Conservation (phyloP, 2,329 filamentous ascomycete species). For the Talaromyces sp. region DNA sequence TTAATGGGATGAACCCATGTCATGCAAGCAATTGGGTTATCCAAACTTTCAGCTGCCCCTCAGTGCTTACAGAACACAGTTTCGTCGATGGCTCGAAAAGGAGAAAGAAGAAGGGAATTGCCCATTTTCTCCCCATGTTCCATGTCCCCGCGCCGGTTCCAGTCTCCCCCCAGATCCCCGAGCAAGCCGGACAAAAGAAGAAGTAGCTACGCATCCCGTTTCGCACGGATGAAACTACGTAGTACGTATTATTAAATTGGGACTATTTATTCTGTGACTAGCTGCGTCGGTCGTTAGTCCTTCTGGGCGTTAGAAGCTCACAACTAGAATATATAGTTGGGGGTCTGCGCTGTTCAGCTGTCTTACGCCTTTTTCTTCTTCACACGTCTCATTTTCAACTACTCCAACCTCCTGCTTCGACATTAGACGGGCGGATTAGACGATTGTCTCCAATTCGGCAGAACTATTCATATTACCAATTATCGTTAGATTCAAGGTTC, state of each 20-base stretch:
- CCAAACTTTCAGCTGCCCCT: not conserved
- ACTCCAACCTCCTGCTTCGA: not conserved
- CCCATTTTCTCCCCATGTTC: not conserved
- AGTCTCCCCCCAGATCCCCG: not conserved
- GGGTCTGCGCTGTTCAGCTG: slow-evolving; percentile 3
- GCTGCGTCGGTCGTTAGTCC: not conserved
- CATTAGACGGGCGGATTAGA: not conserved
- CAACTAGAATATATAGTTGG: not conserved
- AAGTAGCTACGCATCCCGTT: not conserved
- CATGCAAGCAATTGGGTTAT: not conserved
- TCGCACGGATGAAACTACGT: not conserved
- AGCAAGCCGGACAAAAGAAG: not conserved
- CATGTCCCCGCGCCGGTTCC: not conserved
- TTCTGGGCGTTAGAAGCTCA: not conserved
- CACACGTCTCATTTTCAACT: not conserved
- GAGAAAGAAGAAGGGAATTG: not conserved
- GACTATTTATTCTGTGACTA: not conserved
- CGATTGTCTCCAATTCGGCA: not conserved
- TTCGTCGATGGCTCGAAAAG: not conserved
- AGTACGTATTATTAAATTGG: not conserved
- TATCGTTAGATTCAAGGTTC: not conserved
- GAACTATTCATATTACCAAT: not conserved
- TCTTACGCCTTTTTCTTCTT: not conserved
- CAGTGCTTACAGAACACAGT: not conserved
- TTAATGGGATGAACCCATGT: not conserved